Percentiles rank a stretch among this genome's conserved stretches.
Evolutionary conservation across 225 moss, liverwort and hornwort species (phyloP).

Genomic region (Sphagnum contortum): DNA sequence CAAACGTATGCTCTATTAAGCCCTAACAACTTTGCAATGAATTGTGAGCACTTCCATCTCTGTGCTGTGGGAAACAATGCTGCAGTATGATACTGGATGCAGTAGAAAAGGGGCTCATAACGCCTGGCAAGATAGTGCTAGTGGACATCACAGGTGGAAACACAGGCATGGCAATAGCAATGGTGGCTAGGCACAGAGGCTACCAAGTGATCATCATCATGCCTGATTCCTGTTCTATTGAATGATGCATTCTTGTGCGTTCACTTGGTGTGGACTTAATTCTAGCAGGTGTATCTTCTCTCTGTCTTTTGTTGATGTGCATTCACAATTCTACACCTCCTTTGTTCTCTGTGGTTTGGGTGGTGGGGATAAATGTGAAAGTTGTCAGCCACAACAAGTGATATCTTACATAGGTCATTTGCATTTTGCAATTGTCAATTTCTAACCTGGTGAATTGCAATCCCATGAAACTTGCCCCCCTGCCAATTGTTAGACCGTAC

Average conservation of each 20-base stretch:
- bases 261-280: conserved; percentile 56
- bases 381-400: background rate
- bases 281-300: conserved; percentile 23
- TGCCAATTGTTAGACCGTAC: conserved; percentile 14
- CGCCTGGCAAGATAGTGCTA: conserved; percentile 53
- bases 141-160: conserved; percentile 76
- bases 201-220: conserved; percentile 58
- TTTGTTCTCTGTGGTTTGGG: too few relatives aligned
- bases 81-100: conserved; percentile 61
- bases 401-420: background rate
- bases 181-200: conserved; percentile 39
- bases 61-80: too few relatives aligned
- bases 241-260: conserved; percentile 65
- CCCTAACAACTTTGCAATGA: too few relatives aligned
- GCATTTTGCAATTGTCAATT: too few relatives aligned
- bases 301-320: background rate
- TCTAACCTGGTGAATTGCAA: too few relatives aligned
- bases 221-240: conserved; percentile 67
- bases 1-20: too few relatives aligned
- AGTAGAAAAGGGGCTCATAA: conserved; percentile 57
- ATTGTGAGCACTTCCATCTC: conserved; percentile 1
- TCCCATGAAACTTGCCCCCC: background rate
- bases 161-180: conserved; percentile 54
- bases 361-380: too few relatives aligned
- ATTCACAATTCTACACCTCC: background rate